Evolutionary conservation across 805 yeast genomes (phyloP), one percentile per base, ranked within the genome.

Genomic region (Schwanniomyces vanrijiae): DNA sequence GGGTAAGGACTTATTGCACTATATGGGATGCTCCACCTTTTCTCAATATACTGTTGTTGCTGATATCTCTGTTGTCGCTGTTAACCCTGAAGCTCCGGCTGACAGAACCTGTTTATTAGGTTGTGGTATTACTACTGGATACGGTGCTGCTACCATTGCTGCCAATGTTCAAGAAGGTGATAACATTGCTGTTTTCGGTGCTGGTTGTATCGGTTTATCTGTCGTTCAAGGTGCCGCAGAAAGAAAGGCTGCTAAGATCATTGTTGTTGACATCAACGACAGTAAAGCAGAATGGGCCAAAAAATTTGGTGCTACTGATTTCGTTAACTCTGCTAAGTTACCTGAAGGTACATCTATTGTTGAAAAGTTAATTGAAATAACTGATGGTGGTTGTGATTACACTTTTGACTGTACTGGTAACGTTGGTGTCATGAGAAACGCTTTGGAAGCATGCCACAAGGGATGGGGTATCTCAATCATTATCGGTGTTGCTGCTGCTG

Each of bases 401-500:
- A 91, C 99, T 25, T 94, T 94, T 64, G 99, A 94, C 77, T 91
- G 98, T 77, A 94, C 99, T 44, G 99, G 99, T 75, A 94, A 92
- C 64, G 91, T 85, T 52, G 70, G 81, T 40, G 98, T 94, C 42
- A 94, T 94, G 99, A 85, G 98, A 75, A 77, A 83, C 63, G 99
- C 99, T 24, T 79, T 94, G 55, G 98, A 94, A 77, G 88, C 96
- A 19, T 90, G 97, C 69, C 98, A 94, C 77, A 92, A 91, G 73
- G 99, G 99, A 55, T 94, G 99, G 97, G 99, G 99, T 71, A 83
- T 85, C 64, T 90, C 97, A 19, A 80, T 92, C 58, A 77, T 94
- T 61, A 94, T 94, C 65, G 99, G 99, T 69, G 99, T 94, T 58
- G 99, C 99, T 41, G 96, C 97, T 56, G 96, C 97, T 35, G 99